These are phyloP conservation scores for Aspergillus pseudoterreus DNA, from an alignment of 2,329 filamentous ascomycete genomes.

Conservation along the genomic window DNA sequence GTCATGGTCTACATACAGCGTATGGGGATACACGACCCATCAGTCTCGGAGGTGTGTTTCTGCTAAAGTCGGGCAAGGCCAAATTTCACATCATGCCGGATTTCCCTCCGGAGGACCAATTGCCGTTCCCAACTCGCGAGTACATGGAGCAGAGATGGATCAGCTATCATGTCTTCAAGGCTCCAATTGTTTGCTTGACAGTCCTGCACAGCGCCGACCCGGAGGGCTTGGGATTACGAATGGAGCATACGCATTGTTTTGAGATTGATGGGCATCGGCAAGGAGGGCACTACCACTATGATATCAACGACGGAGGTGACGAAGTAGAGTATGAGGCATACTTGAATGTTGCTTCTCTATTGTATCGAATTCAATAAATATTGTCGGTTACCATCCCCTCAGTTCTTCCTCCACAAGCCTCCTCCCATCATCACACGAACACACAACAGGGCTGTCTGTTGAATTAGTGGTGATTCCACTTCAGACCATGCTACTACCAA, in stretches of 20 bases:
- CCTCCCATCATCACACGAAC: no score
- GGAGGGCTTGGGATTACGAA: slow-evolving; percentile 36
- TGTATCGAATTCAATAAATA: background rate
- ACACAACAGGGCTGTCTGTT: no score
- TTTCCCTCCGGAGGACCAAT: slow-evolving; percentile 29
- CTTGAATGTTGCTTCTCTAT: background rate
- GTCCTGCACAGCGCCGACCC: slow-evolving; percentile 44
- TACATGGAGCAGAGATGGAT: slow-evolving; percentile 37
- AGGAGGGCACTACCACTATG: slow-evolving; percentile 48
- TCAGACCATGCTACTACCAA: no score
- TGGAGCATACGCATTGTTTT: slow-evolving; percentile 50
- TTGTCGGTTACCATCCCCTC: no score
- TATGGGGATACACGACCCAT: slow-evolving; percentile 34
- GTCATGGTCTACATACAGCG: background rate
- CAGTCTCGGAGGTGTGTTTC: slow-evolving; percentile 42
- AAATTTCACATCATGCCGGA: slow-evolving; percentile 47
- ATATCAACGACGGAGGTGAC: slow-evolving; percentile 15
- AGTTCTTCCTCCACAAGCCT: no score
- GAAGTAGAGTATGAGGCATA: background rate
- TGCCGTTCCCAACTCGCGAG: slow-evolving; percentile 25
- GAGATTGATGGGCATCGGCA: slow-evolving; percentile 25
- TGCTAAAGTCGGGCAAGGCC: slow-evolving; percentile 36
- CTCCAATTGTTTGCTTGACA: slow-evolving; percentile 39
- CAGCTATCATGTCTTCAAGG: slow-evolving; percentile 36
- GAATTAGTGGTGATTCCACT: no score